Conservation (phyloP, 2,329 filamentous ascomycete genomes). For the Trichoderma arundinaceum region DNA sequence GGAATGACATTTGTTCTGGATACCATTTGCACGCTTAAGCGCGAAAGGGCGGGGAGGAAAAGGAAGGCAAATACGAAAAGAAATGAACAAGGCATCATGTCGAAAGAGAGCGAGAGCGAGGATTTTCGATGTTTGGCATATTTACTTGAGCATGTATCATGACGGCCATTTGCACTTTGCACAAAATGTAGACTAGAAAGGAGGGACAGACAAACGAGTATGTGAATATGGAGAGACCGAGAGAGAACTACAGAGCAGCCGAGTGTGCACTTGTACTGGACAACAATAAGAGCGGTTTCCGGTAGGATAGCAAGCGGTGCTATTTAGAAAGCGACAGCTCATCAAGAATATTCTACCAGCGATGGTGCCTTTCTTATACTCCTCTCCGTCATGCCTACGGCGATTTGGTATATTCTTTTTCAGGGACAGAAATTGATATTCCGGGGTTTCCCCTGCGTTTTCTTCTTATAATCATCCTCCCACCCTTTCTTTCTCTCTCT, state of each 20-base stretch:
- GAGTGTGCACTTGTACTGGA: too few species aligned
- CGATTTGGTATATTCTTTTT: neutral
- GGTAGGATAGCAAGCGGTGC: neutral
- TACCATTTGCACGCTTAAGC: neutral
- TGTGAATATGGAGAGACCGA: neutral
- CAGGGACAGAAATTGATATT: neutral
- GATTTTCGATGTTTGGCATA: slow-evolving; percentile 10
- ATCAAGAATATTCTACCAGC: neutral
- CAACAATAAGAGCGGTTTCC: neutral
- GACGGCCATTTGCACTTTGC: neutral
- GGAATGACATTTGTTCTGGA: neutral
- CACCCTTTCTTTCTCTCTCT: neutral
- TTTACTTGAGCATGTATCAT: neutral
- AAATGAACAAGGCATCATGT: neutral
- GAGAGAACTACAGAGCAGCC: neutral
- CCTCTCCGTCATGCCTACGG: neutral
- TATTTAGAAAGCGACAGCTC: neutral
- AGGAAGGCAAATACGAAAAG: neutral
- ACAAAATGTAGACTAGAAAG: slow-evolving; percentile 11
- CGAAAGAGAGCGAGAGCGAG: neutral
- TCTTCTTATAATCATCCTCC: neutral
- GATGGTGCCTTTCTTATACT: slow-evolving; percentile 10
- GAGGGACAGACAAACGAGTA: neutral
- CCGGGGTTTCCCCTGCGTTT: neutral
- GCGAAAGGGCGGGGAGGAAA: neutral